These are phyloP conservation scores for Phialophora macrospora DNA, from an alignment of 2,329 filamentous ascomycete genomes.

Conservation along the genomic window DNA sequence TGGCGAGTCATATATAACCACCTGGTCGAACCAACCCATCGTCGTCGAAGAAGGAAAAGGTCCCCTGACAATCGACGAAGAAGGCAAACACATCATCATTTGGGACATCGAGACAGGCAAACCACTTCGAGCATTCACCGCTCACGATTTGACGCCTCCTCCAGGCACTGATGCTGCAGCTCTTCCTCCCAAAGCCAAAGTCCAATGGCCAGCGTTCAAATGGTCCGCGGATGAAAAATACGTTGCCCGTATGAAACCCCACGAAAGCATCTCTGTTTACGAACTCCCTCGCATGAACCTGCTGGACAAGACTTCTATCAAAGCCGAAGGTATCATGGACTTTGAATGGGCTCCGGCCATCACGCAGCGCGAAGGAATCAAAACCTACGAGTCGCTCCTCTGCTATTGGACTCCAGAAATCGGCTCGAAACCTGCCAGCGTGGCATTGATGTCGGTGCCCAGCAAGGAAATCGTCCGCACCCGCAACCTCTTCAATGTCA, in stretches of 20 bases:
- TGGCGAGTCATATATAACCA: conserved; percentile 87
- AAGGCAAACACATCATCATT: conserved; percentile 99
- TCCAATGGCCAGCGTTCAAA: conserved; percentile 98
- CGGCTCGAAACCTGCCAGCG: conserved; percentile 95
- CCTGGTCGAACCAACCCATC: conserved; percentile 95
- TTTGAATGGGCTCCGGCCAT: conserved; percentile 96
- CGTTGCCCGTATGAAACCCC: conserved; percentile 86
- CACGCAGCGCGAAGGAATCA: conserved; percentile 80
- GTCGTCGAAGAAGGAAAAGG: conserved; percentile 87
- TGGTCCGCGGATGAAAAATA: conserved; percentile 99
- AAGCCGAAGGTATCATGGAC: conserved; percentile 95
- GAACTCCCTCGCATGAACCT: conserved; percentile 88
- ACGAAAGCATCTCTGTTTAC: conserved; percentile 87
- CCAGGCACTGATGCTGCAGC: conserved; percentile 67
- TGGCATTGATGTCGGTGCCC: conserved; percentile 93
- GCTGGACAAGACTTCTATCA: conserved; percentile 87
- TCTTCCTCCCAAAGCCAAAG: conserved; percentile 80
- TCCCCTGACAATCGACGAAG: conserved; percentile 84
- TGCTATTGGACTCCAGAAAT: conserved; percentile 99
- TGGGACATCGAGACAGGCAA: conserved; percentile 93
- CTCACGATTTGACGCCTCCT: conserved; percentile 69
- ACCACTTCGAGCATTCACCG: conserved; percentile 90
- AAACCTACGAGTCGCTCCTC: conserved; percentile 92
- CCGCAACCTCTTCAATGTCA: conserved; percentile 96
- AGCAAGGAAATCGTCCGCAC: conserved; percentile 93